phyloP scores from a whole-genome alignment of 768 basidiomycete genomes.

The Lactarius tabidus region DNA sequence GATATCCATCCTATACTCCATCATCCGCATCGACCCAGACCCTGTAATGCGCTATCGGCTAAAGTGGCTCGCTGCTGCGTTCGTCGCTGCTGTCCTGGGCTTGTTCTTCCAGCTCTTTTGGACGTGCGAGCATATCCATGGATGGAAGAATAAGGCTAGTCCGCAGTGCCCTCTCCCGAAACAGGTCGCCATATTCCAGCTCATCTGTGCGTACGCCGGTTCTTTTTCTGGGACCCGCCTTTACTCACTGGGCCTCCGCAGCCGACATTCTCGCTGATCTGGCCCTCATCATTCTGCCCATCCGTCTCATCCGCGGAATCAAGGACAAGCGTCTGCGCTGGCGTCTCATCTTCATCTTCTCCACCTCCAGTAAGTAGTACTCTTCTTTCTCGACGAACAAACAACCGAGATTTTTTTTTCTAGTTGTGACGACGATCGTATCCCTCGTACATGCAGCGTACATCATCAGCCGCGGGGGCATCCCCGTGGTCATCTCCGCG shows the following conservation, averaged over 20 bases:
- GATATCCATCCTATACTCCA: slow-evolving; percentile 51
- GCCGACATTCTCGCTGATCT: slow-evolving; percentile 47
- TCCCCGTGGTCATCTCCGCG: slow-evolving; percentile 32
- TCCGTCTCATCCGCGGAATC: slow-evolving; percentile 43
- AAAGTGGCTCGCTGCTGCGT: slow-evolving; percentile 23
- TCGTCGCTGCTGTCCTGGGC: slow-evolving; percentile 36
- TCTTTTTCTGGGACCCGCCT: slow-evolving; percentile 11
- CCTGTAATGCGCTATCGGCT: slow-evolving; percentile 19
- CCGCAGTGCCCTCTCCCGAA: slow-evolving; percentile 43
- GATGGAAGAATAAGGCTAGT: slow-evolving; percentile 38
- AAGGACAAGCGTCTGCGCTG: slow-evolving; percentile 38
- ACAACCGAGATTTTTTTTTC: neutral
- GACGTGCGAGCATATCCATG: slow-evolving; percentile 39
- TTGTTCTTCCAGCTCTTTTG: slow-evolving; percentile 44
- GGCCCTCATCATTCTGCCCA: slow-evolving; percentile 43
- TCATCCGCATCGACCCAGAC: slow-evolving; percentile 49
- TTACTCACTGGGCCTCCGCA: slow-evolving; percentile 19
- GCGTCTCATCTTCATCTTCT: slow-evolving; percentile 48
- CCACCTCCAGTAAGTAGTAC: slow-evolving; percentile 45
- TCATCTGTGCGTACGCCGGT: slow-evolving; percentile 41
- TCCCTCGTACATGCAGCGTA: slow-evolving; percentile 32
- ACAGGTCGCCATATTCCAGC: slow-evolving; percentile 49
- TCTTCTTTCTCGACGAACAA: neutral
- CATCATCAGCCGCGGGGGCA: slow-evolving; percentile 30
- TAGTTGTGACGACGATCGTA: slow-evolving; percentile 30